Conservation (phyloP, 306 rosid species). For the Acmispon strigosus region DNA sequence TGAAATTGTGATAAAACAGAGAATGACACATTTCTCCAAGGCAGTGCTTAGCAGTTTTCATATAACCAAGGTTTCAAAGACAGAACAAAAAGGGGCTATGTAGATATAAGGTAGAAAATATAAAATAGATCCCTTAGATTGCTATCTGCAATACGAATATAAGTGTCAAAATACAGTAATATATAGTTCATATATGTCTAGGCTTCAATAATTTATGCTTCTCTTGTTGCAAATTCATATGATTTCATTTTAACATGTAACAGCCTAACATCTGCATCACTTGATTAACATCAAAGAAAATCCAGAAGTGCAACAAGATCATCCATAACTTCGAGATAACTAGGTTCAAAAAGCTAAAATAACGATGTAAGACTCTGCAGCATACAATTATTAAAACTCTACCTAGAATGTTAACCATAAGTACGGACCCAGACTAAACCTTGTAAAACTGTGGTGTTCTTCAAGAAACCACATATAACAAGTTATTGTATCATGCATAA, state of each 20-base stretch:
- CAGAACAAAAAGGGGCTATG: background rate
- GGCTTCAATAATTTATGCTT: background rate
- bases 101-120: background rate
- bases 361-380: background rate
- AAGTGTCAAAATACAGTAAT: background rate
- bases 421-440: background rate
- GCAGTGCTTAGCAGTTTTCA: background rate
- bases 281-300: conserved; percentile 5
- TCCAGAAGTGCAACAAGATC: background rate
- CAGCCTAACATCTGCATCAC: background rate
- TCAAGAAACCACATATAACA: background rate
- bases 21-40: background rate
- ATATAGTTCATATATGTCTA: background rate
- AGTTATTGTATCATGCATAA: background rate
- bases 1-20: background rate
- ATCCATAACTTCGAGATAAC: background rate
- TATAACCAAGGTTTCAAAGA: background rate
- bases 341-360: background rate
- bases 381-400: background rate
- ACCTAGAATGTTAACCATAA: background rate
- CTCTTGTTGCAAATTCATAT: background rate
- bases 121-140: background rate
- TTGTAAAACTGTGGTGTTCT: background rate
- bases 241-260: background rate
- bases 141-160: background rate